Conservation (phyloP, 2,329 filamentous ascomycete genomes). For the Moelleriella libera region DNA sequence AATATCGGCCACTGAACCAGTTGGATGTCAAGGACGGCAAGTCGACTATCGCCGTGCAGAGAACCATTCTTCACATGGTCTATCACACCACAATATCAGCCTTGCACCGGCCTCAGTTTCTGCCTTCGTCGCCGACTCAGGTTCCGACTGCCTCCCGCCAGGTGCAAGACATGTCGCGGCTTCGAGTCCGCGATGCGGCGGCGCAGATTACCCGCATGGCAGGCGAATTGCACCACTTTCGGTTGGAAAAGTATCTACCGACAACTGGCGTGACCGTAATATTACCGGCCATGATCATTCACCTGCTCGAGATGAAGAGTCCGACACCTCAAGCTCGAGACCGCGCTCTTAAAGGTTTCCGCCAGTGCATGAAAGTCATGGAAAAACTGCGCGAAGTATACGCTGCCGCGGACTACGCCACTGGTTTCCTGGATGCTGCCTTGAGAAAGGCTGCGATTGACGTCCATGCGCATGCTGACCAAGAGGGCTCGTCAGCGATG, state of each 20-base stretch:
- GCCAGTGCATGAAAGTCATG: conserved; percentile 86
- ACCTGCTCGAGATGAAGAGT: conserved; percentile 84
- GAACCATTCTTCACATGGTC: conserved; percentile 83
- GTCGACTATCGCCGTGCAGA: conserved; percentile 52
- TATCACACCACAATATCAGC: conserved; percentile 87
- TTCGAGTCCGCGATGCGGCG: conserved; percentile 72
- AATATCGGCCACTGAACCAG: conserved; percentile 44
- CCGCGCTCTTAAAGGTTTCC: conserved; percentile 66
- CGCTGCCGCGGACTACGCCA: conserved; percentile 89
- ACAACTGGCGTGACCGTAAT: conserved; percentile 86
- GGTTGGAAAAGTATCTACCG: conserved; percentile 67
- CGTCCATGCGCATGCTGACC: conserved; percentile 28
- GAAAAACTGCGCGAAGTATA: conserved; percentile 80
- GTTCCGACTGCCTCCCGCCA: conserved; percentile 44
- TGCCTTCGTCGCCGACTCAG: conserved; percentile 53
- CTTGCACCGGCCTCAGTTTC: conserved; percentile 78
- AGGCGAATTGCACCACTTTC: conserved; percentile 56
- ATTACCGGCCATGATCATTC: conserved; percentile 84
- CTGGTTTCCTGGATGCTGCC: conserved; percentile 82
- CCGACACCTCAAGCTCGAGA: conserved; percentile 57
- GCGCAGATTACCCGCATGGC: conserved; percentile 77
- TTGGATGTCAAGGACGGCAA: conserved; percentile 45
- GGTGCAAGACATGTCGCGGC: conserved; percentile 68
- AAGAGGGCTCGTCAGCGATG: conserved; percentile 19
- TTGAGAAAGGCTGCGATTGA: conserved; percentile 77